Evolutionary conservation across 1,139 yeast species (phyloP).

Genomic region (Debaryomyces udenii): DNA sequence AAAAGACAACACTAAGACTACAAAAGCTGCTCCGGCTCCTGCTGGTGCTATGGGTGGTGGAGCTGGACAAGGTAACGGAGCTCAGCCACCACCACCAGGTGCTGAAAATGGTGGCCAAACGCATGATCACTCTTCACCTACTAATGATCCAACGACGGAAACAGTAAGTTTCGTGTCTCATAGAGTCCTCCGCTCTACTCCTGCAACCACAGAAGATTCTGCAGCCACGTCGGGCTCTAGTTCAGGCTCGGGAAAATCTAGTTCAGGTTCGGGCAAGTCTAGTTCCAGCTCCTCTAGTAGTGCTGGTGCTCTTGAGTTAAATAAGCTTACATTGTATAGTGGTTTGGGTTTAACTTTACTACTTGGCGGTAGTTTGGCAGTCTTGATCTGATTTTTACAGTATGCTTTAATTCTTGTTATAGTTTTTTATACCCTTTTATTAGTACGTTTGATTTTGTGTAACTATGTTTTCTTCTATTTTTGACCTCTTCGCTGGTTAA

Average conservation of each 20-base stretch:
- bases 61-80: slow-evolving; percentile 1
- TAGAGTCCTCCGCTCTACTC: slow-evolving; percentile 11
- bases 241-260: slow-evolving; percentile 7
- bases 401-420: neutral
- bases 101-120: neutral
- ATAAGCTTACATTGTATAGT: slow-evolving; percentile 5
- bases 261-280: slow-evolving; percentile 12
- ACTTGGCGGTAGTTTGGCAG: slow-evolving; percentile 6
- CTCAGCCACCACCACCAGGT: slow-evolving; percentile 12
- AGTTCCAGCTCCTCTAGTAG: slow-evolving; percentile 5
- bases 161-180: slow-evolving; percentile 14
- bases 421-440: neutral
- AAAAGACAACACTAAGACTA: slow-evolving; percentile 2
- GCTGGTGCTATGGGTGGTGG: slow-evolving; percentile 15
- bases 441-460: neutral
- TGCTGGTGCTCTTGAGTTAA: slow-evolving; percentile 7
- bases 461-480: neutral
- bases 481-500: neutral
- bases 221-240: slow-evolving; percentile 6
- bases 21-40: slow-evolving; percentile 14
- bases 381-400: slow-evolving; percentile 2
- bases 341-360: slow-evolving; percentile 2
- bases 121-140: slow-evolving; percentile 9
- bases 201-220: slow-evolving; percentile 9
- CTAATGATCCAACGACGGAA: slow-evolving; percentile 14